Evolutionary conservation across 2,329 filamentous ascomycete species (phyloP), one percentile per base, ranked within the genome.

Genomic region (Aspergillus tubingensis): DNA sequence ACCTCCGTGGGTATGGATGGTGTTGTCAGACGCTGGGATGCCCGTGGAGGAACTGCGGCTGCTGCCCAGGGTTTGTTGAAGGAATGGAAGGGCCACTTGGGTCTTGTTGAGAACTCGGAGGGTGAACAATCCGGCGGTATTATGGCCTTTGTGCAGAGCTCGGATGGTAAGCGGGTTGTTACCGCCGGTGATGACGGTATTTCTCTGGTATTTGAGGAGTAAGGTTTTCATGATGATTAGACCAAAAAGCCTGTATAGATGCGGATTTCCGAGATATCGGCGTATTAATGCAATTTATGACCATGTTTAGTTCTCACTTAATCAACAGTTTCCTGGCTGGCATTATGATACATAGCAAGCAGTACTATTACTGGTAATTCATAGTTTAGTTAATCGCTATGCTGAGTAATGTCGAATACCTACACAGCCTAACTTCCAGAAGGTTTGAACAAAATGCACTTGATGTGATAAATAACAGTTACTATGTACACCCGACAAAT

Each of bases 1-100:
- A 98, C 94, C 2, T 91, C 87, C 65, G 93, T 89, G 67, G 95
- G 95, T 8, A 91, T 97, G 83, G 95, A 99, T 71, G 94, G 95
- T 17, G 92, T 93, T 0, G 86, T 99, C 19, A 84, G 91, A 70
- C 83, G 93, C 62, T 99, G 95, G 95, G 94, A 99, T 77, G 82
- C 86, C 5, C 77, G 88, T 48, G 88, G 88, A 57, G 88, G 89
- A 7, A 90, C 87, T 1, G 83, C 85, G 1, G 85, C 85, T 1
- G 86, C 86, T 2, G 86, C 83, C 8, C 86, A 87, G 55, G 92
- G 91, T 0, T 79, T 96, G 55, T 79, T 91, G 23, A 89, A 88
- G 65, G 93, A 97, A 77, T 98, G 93, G 93, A 92, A 85, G 76
- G 95, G 95, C 0, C 95, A 99, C 75, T 59, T 76, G 61, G 74